Percentiles rank a stretch among this genome's conserved stretches.
These are phyloP conservation scores for Apiospora pterosperma DNA, from an alignment of 2,329 filamentous ascomycete species.

Conservation along the genomic window DNA sequence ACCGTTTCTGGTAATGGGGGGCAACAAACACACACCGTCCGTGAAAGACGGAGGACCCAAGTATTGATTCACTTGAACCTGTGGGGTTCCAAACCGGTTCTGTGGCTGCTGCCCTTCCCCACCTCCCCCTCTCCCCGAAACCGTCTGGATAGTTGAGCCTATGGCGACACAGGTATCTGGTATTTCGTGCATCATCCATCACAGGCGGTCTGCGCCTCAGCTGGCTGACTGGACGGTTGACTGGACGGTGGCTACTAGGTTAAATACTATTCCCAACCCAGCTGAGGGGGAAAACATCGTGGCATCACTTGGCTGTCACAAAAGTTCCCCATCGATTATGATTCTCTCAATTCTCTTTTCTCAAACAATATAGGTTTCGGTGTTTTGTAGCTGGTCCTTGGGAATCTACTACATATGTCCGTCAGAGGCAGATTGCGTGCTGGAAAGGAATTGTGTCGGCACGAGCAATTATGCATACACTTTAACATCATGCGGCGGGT, in stretches of 20 bases:
- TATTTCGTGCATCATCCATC: neutral
- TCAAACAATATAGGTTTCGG: neutral
- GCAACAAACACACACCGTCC: neutral
- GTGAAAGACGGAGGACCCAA: neutral
- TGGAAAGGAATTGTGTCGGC: neutral
- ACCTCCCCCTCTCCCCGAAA: neutral
- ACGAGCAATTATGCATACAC: neutral
- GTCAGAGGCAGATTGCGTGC: neutral
- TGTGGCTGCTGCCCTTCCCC: neutral
- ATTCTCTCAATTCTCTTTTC: neutral
- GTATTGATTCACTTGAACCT: neutral
- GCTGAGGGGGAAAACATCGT: neutral
- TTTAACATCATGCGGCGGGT: slow-evolving; percentile 2
- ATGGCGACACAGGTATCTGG: neutral
- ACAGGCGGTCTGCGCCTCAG: slow-evolving; percentile 1
- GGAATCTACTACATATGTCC: neutral
- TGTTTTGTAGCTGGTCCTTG: neutral
- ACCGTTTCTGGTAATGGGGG: neutral
- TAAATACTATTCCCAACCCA: neutral
- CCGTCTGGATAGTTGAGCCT: neutral
- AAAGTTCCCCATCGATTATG: neutral
- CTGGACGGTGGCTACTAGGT: no score
- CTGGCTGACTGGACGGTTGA: neutral
- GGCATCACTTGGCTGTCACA: neutral
- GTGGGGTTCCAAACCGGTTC: slow-evolving; percentile 1